Base-by-base conservation (phyloP, 1,139 yeast species). In the Magnusiomyces suaveolens region DNA sequence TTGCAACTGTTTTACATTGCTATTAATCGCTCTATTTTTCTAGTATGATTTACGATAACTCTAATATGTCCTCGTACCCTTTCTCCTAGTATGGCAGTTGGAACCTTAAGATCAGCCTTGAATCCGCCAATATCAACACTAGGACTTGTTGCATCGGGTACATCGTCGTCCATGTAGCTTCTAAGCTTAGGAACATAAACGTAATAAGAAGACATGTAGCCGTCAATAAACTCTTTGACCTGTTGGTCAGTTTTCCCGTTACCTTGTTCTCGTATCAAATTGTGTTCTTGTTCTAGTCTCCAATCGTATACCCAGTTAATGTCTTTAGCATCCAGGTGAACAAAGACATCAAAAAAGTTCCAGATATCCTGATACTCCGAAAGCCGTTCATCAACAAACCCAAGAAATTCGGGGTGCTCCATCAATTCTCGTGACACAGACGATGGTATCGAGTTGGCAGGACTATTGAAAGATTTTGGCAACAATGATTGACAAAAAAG, bases 261-360 rank as follows among this genome's bases (percentile, higher is more conserved):
- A 0, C 96, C 96, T 18, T 67, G 72, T 2, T 58, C 59, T 8
- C 60, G 59, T 10, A 83, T 80, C 63, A 88, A 69, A 2, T 74
- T 79, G 60, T 84, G 87, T 64, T 92, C 98, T 69, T 92, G 97
- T 67, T 90, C 80, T 3, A 78, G 67, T 58, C 98, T 76, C 98
- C 98, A 92, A 10, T 66, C 68, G 66, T 83, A 84, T 3, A 90
- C 92, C 64, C 81, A 83, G 3, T 73, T 64, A 44, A 87, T 72
- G 59, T 78, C 72, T 48, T 74, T 70, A 0, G 96, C 83, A 39
- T 80, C 77, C 52, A 84, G 68, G 53, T 78, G 80, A n/a, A 90
- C 75, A 53, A 87, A 82, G 16, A 74, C 69, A 60, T 86, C 82
- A 60, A 83, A 79, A 8, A 66, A 60, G 21, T 70, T 66, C 87